phyloP scores from a whole-genome alignment of 768 basidiomycete genomes.

The Amanita inopinata region DNA sequence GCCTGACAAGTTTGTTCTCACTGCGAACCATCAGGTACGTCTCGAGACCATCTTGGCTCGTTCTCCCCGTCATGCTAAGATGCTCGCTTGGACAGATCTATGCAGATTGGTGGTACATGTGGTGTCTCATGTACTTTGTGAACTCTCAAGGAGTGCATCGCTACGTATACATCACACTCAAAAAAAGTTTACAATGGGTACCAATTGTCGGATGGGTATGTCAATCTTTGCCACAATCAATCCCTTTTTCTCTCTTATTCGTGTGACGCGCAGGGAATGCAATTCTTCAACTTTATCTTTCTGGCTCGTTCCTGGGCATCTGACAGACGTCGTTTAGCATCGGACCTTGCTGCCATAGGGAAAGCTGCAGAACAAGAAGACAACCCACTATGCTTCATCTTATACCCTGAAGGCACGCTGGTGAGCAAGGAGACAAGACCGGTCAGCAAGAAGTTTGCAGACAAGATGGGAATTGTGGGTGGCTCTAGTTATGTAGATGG shows the following conservation, averaged over 20 bases:
- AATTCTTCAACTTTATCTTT: conserved; percentile 91
- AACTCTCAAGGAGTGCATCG: conserved; percentile 49
- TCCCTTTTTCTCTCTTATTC: no score
- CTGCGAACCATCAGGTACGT: conserved; percentile 87
- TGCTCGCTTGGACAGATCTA: conserved; percentile 42
- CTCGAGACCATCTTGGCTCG: neutral
- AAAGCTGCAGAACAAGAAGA: conserved; percentile 56
- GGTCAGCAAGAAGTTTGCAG: conserved; percentile 77
- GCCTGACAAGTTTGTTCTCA: conserved; percentile 73
- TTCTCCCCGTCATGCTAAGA: neutral
- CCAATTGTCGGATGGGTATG: conserved; percentile 86
- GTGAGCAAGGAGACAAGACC: conserved; percentile 82
- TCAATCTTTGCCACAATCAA: conserved; percentile 7
- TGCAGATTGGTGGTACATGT: conserved; percentile 83
- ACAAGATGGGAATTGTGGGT: conserved; percentile 83
- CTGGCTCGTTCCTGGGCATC: conserved; percentile 86
- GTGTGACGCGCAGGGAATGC: conserved; percentile 61
- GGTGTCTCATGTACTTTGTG: conserved; percentile 71
- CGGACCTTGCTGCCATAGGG: conserved; percentile 59
- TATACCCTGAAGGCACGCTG: conserved; percentile 96
- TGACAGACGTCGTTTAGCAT: conserved; percentile 60
- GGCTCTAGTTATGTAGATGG: conserved; percentile 29
- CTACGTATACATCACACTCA: conserved; percentile 84
- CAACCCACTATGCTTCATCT: conserved; percentile 68
- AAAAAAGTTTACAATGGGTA: conserved; percentile 77